A percentile compares a stretch with the other conserved stretches of the same genome.
phyloP scores from a whole-genome alignment of 2,329 filamentous ascomycete species.

The Aureobasidium sp. region DNA sequence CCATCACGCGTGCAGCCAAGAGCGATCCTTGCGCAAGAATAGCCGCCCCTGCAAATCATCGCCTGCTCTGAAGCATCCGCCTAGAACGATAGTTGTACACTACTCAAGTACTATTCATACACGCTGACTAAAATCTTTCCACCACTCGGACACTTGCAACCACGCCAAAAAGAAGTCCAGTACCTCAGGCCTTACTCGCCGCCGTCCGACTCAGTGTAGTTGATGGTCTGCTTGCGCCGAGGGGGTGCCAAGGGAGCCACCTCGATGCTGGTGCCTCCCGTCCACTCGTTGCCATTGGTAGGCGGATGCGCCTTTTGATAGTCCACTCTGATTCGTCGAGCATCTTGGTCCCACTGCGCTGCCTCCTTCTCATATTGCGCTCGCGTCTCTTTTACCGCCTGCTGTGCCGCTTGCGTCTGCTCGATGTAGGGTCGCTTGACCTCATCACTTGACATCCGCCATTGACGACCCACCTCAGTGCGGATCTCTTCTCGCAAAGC shows the following conservation, averaged over 20 bases:
- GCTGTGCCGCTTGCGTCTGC: conserved; percentile 64
- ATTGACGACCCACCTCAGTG: conserved; percentile 79
- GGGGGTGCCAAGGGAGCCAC: neutral
- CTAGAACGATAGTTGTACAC: conserved; percentile 5
- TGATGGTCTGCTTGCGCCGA: conserved; percentile 5
- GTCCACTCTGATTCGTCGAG: conserved; percentile 41
- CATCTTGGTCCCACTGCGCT: conserved; percentile 65
- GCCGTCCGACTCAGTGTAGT: conserved; percentile 1
- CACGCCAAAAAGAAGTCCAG: neutral
- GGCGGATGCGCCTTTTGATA: conserved; percentile 16
- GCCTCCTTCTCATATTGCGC: conserved; percentile 55
- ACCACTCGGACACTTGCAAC: neutral
- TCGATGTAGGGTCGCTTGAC: conserved; percentile 72
- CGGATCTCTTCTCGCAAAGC: conserved; percentile 67
- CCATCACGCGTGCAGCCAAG: conserved; percentile 8
- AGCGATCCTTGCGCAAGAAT: conserved; percentile 9
- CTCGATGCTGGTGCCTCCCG: conserved; percentile 11
- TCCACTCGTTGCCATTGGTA: conserved; percentile 4
- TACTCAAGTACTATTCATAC: neutral
- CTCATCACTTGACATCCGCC: conserved; percentile 68
- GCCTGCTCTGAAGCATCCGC: neutral
- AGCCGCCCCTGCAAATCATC: conserved; percentile 12
- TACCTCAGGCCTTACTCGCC: neutral
- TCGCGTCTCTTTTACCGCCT: conserved; percentile 52
- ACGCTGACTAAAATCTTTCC: conserved; percentile 9